Base-by-base conservation (phyloP, 139 green algal genomes). In the Chlamydomonas applanata region DNA sequence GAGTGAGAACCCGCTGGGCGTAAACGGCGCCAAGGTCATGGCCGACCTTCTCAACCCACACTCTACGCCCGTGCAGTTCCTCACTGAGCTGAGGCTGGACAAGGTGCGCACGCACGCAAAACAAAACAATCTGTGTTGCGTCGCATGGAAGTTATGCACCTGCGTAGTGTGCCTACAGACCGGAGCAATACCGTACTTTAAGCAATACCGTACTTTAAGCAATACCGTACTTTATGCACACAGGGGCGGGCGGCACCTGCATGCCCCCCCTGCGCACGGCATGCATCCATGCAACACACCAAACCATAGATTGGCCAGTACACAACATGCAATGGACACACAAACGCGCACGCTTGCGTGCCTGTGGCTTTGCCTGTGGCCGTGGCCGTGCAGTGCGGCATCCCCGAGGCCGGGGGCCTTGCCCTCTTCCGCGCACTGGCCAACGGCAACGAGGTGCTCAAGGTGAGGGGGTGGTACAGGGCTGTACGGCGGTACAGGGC, bases 1-100 rank as follows among this genome's bases (percentile, higher is more conserved):
- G 36, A 79, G 62, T 24, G 68, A 85, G n/a, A 91, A 91, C 68
- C 79, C 78, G 0, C 62, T 91, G 62, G 86, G 86, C 0, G 60
- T 86, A 4, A 70, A 77, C 22, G 86, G 86, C 0, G 86, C 74
- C 25, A 82, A 81, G 59, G 44, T 74, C 13, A 49, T 80, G 19
- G 62, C 76, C 25, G 54, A 83, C 34, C 44, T 90, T 72, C 65
- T 90, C 30, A 56, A 86, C 72, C 80, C 79, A 2, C 25, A 36
- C 20, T 3, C n/a, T 4, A 86, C 81, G 2, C 76, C 72, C 4
- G 13, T 74, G 32, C 86, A 89, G 70, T 88, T 87, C 76, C 72
- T 91, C 13, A 66, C 66, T 35, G 29, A 54, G 17, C 71, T 91
- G 49, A 30, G 32, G 27, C 72, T 89, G 1, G 69, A 73, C 60